Base-by-base conservation (phyloP, 1,139 yeast genomes). In the Protomyces inouyei region DNA sequence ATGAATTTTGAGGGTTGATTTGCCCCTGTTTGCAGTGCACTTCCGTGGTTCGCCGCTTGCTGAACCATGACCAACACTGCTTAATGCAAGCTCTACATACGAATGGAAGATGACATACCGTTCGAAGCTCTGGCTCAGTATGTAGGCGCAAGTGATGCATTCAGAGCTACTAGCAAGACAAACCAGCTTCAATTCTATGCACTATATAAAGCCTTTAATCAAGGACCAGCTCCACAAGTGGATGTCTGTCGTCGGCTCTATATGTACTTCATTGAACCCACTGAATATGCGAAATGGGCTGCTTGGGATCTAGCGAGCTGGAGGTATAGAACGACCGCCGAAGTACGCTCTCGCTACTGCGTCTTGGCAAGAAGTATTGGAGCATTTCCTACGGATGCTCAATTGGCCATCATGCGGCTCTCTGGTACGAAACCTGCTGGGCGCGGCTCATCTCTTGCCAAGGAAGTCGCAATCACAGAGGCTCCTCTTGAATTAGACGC, bases 71-170 rank as follows among this genome's bases (percentile, higher is more conserved):
- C 32, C 32, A 28, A 28, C 32, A 28, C 32, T 28, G 32, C 32
- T 28, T 28, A 28, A 28, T 28, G 32, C 32, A 28, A 28, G 32
- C 32, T 28, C 32, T 28, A 6, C 32, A 28, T 1, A 12, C 14
- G 43, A 21, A 51, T 32, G 57, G 57, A 54, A 23, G 37, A 28
- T 51, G 35, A 36, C 10, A 23, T 59, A 35, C 57, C 63, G 1
- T 59, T 52, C 35, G 57, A 59, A 52, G 45, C 63, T 14, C 37
- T 59, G 21, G 52, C 57, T 4, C 52, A 52, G 28, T 59, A 46
- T 21, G 63, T 59, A 16, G 63, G 56, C 21, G 43, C 63, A 14
- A 9, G 18, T 8, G 28, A 18, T 36, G 52, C 53, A 4, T 38
- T 28, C 23, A 14, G 52, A 32, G 14, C 14, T 4, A 23, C 48